phyloP scores from a whole-genome alignment of 2,329 filamentous ascomycete species.

The Diaporthe citrichinensis region DNA sequence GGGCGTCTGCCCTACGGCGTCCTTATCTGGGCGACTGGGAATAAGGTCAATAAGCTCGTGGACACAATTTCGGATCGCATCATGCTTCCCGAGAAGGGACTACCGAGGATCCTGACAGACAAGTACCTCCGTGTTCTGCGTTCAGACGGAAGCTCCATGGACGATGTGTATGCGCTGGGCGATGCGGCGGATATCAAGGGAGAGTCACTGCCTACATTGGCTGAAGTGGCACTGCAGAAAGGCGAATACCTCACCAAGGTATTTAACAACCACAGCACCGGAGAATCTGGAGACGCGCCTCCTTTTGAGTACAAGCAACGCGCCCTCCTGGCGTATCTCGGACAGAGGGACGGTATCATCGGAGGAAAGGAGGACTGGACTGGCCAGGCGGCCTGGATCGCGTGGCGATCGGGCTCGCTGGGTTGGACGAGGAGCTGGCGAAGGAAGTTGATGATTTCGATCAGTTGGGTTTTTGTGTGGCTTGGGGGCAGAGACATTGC shows the following conservation, averaged over 20 bases:
- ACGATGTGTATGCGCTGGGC: conserved; percentile 52
- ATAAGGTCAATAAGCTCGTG: conserved; percentile 44
- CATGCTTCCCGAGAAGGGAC: conserved; percentile 44
- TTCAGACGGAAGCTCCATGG: conserved; percentile 46
- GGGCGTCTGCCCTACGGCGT: conserved; percentile 57
- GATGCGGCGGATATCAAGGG: conserved; percentile 57
- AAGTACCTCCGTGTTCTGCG: conserved; percentile 46
- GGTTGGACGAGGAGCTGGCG: conserved; percentile 54
- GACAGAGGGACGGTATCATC: conserved; percentile 57
- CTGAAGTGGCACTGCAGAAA: conserved; percentile 56
- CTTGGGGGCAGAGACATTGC: conserved; percentile 53
- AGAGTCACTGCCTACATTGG: conserved; percentile 51
- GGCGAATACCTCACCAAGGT: conserved; percentile 51
- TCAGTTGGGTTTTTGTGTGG: conserved; percentile 52
- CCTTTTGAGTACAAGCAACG: conserved; percentile 56
- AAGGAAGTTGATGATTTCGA: conserved; percentile 49
- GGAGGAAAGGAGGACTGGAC: conserved; percentile 56
- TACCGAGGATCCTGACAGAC: conserved; percentile 43
- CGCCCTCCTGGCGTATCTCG: conserved; percentile 56
- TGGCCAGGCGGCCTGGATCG: conserved; percentile 57
- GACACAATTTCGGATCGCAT: conserved; percentile 44
- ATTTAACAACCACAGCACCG: conserved; percentile 34
- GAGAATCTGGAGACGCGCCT: not conserved
- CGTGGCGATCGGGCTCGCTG: conserved; percentile 56
- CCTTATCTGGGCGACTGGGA: conserved; percentile 45